A percentile compares a stretch with the other conserved stretches of the same genome.
Conservation (phyloP, 2,329 filamentous ascomycete species). For the Epichloe brachyelytri region DNA sequence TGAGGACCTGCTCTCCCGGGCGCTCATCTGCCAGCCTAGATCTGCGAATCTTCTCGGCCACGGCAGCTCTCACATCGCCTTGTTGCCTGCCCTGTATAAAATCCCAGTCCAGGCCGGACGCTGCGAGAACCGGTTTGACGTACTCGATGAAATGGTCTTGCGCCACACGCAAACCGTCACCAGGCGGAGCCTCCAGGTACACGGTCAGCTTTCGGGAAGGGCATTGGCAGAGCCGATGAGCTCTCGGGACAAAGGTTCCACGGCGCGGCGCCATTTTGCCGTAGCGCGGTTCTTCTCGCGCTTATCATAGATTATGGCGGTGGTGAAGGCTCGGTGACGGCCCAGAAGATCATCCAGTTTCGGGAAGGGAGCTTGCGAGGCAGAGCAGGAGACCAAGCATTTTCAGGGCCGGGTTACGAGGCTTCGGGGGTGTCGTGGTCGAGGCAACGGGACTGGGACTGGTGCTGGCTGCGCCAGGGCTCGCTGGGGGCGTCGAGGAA, state of each 20-base stretch:
- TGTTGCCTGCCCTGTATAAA: constrained; percentile 85
- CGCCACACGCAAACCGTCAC: constrained; percentile 70
- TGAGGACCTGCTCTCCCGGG: constrained; percentile 34
- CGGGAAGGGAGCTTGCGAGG: constrained; percentile 78
- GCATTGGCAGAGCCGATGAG: constrained; percentile 53
- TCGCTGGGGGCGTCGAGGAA: not conserved
- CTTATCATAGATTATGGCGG: constrained; percentile 81
- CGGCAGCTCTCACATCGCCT: constrained; percentile 79
- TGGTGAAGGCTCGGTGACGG: constrained; percentile 63
- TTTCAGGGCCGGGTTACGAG: constrained; percentile 57
- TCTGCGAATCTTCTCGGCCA: constrained; percentile 77
- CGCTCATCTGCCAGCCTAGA: constrained; percentile 46
- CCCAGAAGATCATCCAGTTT: constrained; percentile 95
- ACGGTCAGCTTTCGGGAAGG: constrained; percentile 73
- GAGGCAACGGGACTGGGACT: not conserved
- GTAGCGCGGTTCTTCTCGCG: constrained; percentile 78
- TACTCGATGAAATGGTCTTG: constrained; percentile 95
- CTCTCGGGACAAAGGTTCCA: constrained; percentile 73
- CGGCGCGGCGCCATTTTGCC: constrained; percentile 72
- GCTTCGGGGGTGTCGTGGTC: constrained; percentile 21
- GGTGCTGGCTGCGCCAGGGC: constrained; percentile 6
- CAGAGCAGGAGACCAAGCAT: constrained; percentile 75
- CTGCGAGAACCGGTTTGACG: constrained; percentile 81
- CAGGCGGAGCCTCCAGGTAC: constrained; percentile 74
- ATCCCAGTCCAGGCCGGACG: constrained; percentile 88